phyloP scores from a whole-genome alignment of 306 rosid species.

The Ormosia emarginata region DNA sequence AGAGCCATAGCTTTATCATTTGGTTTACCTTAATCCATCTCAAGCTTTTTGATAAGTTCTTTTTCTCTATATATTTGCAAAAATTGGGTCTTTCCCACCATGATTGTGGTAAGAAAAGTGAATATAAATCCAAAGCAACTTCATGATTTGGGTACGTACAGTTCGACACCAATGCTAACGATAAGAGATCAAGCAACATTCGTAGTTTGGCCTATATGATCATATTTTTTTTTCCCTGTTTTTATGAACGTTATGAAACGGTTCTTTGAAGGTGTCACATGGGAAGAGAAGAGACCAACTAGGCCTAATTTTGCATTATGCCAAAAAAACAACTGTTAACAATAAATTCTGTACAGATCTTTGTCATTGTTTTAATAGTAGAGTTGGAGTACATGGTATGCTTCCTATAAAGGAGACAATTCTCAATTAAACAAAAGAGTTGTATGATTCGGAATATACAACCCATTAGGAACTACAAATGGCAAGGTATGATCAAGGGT shows the following conservation, averaged over 20 bases:
- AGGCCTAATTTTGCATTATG: neutral
- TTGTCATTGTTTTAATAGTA: neutral
- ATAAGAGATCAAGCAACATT: neutral
- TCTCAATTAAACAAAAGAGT: neutral
- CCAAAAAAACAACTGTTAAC: neutral
- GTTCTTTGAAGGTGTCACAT: neutral
- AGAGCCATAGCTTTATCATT: too few species aligned
- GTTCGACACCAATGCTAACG: neutral
- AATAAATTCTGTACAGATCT: neutral
- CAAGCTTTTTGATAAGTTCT: neutral
- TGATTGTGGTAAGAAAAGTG: neutral
- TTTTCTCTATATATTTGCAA: neutral
- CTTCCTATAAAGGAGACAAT: slow-evolving; percentile 18
- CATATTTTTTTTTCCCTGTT: neutral
- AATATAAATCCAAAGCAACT: neutral
- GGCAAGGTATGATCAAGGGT: neutral
- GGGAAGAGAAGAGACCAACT: neutral
- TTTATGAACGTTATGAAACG: neutral
- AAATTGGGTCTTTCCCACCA: neutral
- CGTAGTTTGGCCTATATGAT: neutral
- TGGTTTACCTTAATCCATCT: neutral
- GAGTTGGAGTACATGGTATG: slow-evolving; percentile 25
- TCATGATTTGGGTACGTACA: neutral
- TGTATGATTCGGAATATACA: neutral
- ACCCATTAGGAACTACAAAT: neutral